These are phyloP conservation scores for Globisporangium viniferum DNA, from an alignment of 352 stramenopile genomes.

Conservation along the genomic window DNA sequence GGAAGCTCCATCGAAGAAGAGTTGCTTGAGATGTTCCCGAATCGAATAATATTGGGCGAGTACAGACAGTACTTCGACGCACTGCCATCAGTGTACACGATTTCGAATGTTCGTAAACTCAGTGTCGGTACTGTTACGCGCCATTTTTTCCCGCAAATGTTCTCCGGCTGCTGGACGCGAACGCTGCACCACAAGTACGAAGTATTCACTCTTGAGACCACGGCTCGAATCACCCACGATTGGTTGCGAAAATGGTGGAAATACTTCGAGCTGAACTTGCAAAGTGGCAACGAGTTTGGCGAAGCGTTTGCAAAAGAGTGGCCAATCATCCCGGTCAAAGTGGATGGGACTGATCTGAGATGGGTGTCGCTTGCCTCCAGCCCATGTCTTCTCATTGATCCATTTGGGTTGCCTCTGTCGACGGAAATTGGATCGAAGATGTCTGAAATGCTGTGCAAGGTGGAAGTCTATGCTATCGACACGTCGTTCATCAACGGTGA, in stretches of 20 bases:
- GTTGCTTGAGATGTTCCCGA: constrained; percentile 41
- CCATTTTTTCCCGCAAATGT: constrained; percentile 40
- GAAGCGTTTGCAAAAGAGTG: constrained; percentile 29
- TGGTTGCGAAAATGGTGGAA: constrained; percentile 52
- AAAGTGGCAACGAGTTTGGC: constrained; percentile 22
- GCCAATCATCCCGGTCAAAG: constrained; percentile 40
- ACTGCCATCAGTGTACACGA: constrained; percentile 34
- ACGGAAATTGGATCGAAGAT: constrained; percentile 7
- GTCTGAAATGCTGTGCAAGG: constrained; percentile 26
- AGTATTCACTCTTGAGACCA: constrained; percentile 28
- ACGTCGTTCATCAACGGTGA: constrained; percentile 36
- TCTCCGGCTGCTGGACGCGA: constrained; percentile 33
- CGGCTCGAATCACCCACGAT: constrained; percentile 21
- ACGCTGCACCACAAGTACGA: constrained; percentile 14
- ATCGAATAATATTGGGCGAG: constrained; percentile 32
- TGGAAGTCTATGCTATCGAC: constrained; percentile 48
- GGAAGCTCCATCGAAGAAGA: constrained; percentile 43
- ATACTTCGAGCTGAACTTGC: constrained; percentile 43
- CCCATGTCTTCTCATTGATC: constrained; percentile 34
- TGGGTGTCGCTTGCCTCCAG: constrained; percentile 36
- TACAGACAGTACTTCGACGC: constrained; percentile 48
- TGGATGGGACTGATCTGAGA: constrained; percentile 15
- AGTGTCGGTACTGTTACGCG: constrained; percentile 28
- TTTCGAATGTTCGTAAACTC: constrained; percentile 44
- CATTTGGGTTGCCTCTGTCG: constrained; percentile 6